These are phyloP conservation scores for Phytophthora macrochlamydospora DNA, from an alignment of 352 stramenopile genomes.

Conservation along the genomic window DNA sequence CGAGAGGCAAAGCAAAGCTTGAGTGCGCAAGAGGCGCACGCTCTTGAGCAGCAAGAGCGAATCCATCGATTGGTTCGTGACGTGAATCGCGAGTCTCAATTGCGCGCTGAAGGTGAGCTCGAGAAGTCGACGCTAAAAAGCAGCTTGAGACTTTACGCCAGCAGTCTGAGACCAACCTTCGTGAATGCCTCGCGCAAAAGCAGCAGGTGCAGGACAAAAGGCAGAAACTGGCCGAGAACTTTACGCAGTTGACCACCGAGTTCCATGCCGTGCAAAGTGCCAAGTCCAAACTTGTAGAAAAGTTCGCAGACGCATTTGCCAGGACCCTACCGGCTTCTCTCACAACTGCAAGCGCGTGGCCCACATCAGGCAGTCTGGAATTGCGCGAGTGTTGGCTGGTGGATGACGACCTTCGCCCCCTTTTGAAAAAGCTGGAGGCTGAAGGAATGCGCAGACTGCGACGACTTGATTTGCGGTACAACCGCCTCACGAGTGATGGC, in stretches of 20 bases:
- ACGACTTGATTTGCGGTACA: conserved; percentile 59
- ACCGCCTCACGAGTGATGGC: conserved; percentile 62
- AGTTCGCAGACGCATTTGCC: conserved; percentile 37
- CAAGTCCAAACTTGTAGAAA: conserved; percentile 49
- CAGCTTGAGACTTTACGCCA: conserved; percentile 50
- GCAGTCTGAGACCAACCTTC: conserved; percentile 40
- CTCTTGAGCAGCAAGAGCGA: conserved; percentile 58
- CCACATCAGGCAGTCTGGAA: conserved; percentile 32
- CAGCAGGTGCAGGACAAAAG: conserved; percentile 39
- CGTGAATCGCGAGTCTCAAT: conserved; percentile 53
- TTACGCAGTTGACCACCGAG: conserved; percentile 47
- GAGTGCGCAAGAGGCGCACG: conserved; percentile 36
- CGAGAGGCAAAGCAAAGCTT: conserved; percentile 43
- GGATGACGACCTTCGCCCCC: conserved; percentile 49
- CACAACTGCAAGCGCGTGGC: conserved; percentile 6
- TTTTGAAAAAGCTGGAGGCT: conserved; percentile 50
- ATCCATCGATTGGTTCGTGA: conserved; percentile 60
- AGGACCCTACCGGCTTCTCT: conserved; percentile 9
- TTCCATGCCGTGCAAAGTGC: conserved; percentile 43
- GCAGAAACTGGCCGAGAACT: conserved; percentile 32
- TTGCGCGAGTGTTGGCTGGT: conserved; percentile 56
- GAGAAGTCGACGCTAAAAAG: conserved; percentile 49
- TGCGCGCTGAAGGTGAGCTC: conserved; percentile 49
- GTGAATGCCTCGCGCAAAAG: conserved; percentile 47
- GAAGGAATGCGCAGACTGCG: conserved; percentile 19